Evolutionary conservation across 225 moss, liverwort and hornwort species (phyloP), one percentile per base, ranked within the genome.

Genomic region (Pleurozium schreberi): DNA sequence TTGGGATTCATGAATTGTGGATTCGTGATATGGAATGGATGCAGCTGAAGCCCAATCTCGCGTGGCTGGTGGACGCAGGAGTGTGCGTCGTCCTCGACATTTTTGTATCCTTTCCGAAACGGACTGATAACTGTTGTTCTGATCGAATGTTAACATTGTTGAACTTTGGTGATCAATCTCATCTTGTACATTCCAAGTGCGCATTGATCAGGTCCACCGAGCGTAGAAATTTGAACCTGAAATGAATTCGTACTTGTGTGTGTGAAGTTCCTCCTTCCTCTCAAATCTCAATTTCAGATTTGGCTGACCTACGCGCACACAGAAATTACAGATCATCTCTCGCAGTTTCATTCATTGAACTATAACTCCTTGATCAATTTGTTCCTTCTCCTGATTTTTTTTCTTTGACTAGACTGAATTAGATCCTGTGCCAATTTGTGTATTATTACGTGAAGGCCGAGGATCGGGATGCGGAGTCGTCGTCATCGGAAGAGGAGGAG

Each of bases 41-140:
- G 27, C 77, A 87, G 19, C 73, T 96, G 59, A 96, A 93, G 87
- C 97, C 96, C 27, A 97, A 97, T 86, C 45, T 97, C 52, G 95
- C 97, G 6, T 97, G 97, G 97, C 93, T 97, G 60, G 97, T 97
- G 77, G 96, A 97, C 20, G 96, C 96, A 33, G 96, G 71, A 76
- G 97, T 97, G 36, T 97, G 96, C 78, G 95, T 96, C 45, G 18
- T 93, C 53, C 94, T 97, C 11, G 97, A 97, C 90, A 91, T 88
- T 78, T 95, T 97, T 86, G 95, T 96, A 96, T 96, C 95, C 96
- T 94, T 83, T 88, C 34, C 65, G 5, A 87, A 81, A 43, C 9
- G 3, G 80, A 81, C 58, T 9, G 23, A 12, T 45, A 12, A 33
- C 42, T 73, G 14, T 58, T 66, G 33, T 57, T n/a, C 57, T 57